These are phyloP conservation scores for Venturia pyrina DNA, from an alignment of 2,329 filamentous ascomycete species.

Conservation along the genomic window DNA sequence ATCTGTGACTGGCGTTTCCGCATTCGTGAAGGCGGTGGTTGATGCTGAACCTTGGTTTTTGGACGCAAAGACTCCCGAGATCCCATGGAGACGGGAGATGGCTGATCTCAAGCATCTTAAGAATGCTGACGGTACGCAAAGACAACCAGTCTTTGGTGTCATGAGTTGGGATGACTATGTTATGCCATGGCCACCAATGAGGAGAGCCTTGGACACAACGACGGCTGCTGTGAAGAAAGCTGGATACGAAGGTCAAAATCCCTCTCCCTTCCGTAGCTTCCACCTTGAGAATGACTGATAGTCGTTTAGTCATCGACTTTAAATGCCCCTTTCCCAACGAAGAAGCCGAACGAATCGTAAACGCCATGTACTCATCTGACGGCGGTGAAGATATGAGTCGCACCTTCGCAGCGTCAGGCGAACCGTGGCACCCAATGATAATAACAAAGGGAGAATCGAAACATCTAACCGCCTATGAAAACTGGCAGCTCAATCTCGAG, in stretches of 20 bases:
- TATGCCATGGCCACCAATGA: slow-evolving; percentile 15
- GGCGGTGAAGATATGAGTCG: background rate
- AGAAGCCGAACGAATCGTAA: background rate
- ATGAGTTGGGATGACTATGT: slow-evolving; percentile 17
- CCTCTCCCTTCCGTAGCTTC: background rate
- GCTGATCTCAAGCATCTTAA: slow-evolving; percentile 14
- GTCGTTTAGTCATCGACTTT: background rate
- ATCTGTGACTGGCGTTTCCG: slow-evolving; percentile 12
- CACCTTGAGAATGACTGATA: background rate
- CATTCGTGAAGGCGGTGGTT: slow-evolving; percentile 31
- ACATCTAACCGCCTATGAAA: background rate
- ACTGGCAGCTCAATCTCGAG: background rate
- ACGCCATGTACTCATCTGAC: background rate
- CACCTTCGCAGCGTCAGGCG: background rate
- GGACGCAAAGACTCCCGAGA: slow-evolving; percentile 43
- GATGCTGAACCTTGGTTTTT: slow-evolving; percentile 40
- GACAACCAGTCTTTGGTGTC: slow-evolving; percentile 8
- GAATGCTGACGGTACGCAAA: slow-evolving; percentile 12
- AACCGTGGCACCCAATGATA: background rate
- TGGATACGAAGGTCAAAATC: slow-evolving; percentile 33
- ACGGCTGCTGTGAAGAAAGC: slow-evolving; percentile 41
- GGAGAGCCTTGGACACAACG: slow-evolving; percentile 36
- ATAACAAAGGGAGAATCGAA: background rate
- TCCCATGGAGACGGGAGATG: slow-evolving; percentile 46
- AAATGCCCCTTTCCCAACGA: background rate